Evolutionary conservation across 345 rosid species (phyloP), one percentile per base, ranked within the genome.

Genomic region (Dipteronia sinensis): DNA sequence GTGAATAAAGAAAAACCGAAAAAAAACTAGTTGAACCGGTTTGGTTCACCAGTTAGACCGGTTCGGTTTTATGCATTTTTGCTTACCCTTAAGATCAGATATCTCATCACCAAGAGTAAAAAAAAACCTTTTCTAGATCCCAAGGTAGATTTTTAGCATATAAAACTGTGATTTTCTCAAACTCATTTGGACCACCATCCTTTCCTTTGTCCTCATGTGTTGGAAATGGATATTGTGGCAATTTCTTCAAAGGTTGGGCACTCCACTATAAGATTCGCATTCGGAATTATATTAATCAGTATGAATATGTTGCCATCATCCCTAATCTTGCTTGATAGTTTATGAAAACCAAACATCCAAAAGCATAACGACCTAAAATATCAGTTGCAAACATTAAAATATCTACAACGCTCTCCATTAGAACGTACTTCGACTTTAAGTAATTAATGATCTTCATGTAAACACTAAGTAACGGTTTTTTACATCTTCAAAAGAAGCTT

Each of bases 321-420:
- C 89, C 89, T 27, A 88, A 20, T 23, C 88, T n/a, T n/a, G n/a
- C n/a, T n/a, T n/a, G 91, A 68, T 85, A 88, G 31, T 83, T 77
- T 87, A 86, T 80, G 2, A 81, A 63, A 49, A 86, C 86, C 10
- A 88, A 85, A 7, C 87, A 78, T 12, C 87, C 87, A 3, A 85
- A 58, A 9, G 87, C 91, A 73, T 73, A 82, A 19, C 90, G 86
- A 3, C 75, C 87, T 10, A 82, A 61, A 61, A 65, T 75, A 5
- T 87, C 90, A 0, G 73, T 27, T 0, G 86, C 82, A 68, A 88
- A 87, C 77, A 29, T 86, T 10, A 86, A 55, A 20, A 88, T 79
- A 31, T 85, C 89, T 0, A 86, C 88, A 1, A 85, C 91, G 58
- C 85, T 88, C 65, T 88, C 91, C 91, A 86, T 86, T 12, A 88